Percentiles rank a stretch among this genome's conserved stretches.
Evolutionary conservation across 495 filamentous ascomycete species (phyloP).

Genomic region (Podospora anserina): DNA sequence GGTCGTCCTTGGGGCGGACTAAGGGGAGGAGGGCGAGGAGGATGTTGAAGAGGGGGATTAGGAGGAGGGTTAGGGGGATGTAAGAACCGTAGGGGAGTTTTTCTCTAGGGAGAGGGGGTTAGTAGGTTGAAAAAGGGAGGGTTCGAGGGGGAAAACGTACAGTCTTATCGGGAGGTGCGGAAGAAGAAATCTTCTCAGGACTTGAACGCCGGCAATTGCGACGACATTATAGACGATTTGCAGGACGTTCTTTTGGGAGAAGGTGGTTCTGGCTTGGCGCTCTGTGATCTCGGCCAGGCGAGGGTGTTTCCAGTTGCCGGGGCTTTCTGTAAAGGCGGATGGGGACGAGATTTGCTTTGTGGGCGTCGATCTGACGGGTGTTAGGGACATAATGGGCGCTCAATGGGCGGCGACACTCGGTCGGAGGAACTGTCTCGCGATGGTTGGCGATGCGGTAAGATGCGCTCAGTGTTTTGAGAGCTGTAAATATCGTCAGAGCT

Average conservation of each 20-base stretch:
- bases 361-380: slow-evolving; percentile 38
- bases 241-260: slow-evolving; percentile 65
- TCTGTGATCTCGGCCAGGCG: slow-evolving; percentile 71
- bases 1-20: slow-evolving; percentile 64
- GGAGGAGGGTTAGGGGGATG: slow-evolving; percentile 42
- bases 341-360: slow-evolving; percentile 37
- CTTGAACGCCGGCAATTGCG: slow-evolving; percentile 49
- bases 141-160: slow-evolving; percentile 17
- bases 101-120: slow-evolving; percentile 13
- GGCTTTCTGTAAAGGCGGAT: slow-evolving; percentile 41
- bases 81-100: slow-evolving; percentile 22
- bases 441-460: neutral
- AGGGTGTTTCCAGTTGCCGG: slow-evolving; percentile 88
- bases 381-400: neutral
- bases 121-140: neutral
- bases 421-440: neutral
- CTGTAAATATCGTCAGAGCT: too few species aligned
- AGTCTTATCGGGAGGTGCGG: slow-evolving; percentile 23
- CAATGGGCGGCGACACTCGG: neutral
- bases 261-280: slow-evolving; percentile 68
- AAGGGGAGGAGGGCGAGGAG: slow-evolving; percentile 62
- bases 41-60: slow-evolving; percentile 60
- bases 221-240: slow-evolving; percentile 61
- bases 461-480: neutral
- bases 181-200: slow-evolving; percentile 28